Base-by-base conservation (phyloP, 257 asterid species). In the Primulina eburnea region DNA sequence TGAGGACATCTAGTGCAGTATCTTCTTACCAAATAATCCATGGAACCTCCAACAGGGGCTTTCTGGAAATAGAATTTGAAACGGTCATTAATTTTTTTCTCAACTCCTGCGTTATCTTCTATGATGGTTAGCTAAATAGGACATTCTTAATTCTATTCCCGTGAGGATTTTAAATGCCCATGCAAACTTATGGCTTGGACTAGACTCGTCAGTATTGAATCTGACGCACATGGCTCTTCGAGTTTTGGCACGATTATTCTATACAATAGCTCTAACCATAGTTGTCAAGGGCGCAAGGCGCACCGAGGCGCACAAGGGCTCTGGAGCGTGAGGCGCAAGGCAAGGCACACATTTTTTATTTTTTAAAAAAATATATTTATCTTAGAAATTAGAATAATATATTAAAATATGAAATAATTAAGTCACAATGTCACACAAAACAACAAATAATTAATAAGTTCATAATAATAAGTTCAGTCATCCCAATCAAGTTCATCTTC, bases 51-150 rank as follows among this genome's bases (percentile, higher is more conserved):
- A 10, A 18, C n/a, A 50, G 21, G 34, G 65, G 55, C 59, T 69
- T 70, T 40, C 50, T 62, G 70, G 35, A 68, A 61, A 14, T 60
- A 38, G 5, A 63, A 34, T 37, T 16, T n/a, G 58, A 73, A 28
- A 29, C 37, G 18, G 7, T 9, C 61, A 8, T 60, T 14, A 11
- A 55, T 12, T 20, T 20, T 29, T 53, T 55, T 55, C 70, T 47
- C 32, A 62, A 21, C 29, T 20, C 32, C 65, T 65, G 4, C 24
- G 35, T 35, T n/a, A 58, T 26, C 11, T 37, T 65, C 52, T 60
- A 14, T 53, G 28, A 47, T 57, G 28, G 29, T 28, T n/a, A 17
- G 55, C 26, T 28, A 20, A 40, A 16, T 47, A 30, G 38, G 17
- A 43, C 32, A 38, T 38, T 21, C 52, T n/a, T 63, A 50, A 8